A percentile compares a stretch with the other conserved stretches of the same genome.
Conservation (phyloP, 306 rosid genomes). For the Fragaria nilgerrensis region DNA sequence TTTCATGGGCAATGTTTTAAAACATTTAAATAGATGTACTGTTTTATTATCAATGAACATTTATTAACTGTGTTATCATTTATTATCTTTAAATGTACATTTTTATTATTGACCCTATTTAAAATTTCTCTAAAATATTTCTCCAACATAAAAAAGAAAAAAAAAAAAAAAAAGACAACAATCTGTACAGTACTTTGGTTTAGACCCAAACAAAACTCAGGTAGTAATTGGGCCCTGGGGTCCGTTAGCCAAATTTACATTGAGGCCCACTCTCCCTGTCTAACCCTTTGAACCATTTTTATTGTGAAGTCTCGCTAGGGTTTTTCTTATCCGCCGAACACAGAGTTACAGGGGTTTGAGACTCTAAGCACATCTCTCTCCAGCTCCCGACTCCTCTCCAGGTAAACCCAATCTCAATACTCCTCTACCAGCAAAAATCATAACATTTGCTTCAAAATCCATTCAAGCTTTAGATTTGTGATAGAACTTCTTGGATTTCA, state of each 20-base stretch:
- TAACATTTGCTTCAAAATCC: not conserved
- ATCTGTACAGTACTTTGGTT: no score
- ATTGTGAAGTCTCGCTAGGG: not conserved
- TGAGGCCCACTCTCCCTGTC: not conserved
- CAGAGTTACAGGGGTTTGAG: not conserved
- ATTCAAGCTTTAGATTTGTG: not conserved
- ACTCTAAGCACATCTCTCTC: not conserved
- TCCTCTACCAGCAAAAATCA: not conserved
- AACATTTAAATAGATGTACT: no score
- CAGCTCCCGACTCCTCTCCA: not conserved
- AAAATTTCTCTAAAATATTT: no score
- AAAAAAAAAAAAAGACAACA: no score
- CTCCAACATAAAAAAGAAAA: no score
- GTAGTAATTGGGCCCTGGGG: no score
- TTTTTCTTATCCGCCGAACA: slow-evolving; percentile 2
- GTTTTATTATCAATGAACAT: no score
- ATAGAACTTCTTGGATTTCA: not conserved
- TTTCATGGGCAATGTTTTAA: no score
- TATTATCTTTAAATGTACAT: no score
- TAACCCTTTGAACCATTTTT: not conserved
- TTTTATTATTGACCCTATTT: no score
- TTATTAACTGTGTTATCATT: no score
- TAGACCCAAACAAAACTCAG: no score
- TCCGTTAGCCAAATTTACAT: not conserved
- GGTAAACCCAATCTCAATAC: not conserved